Evolutionary conservation across 2,329 filamentous ascomycete species (phyloP).

Genomic region (Escovopsis sp.): DNA sequence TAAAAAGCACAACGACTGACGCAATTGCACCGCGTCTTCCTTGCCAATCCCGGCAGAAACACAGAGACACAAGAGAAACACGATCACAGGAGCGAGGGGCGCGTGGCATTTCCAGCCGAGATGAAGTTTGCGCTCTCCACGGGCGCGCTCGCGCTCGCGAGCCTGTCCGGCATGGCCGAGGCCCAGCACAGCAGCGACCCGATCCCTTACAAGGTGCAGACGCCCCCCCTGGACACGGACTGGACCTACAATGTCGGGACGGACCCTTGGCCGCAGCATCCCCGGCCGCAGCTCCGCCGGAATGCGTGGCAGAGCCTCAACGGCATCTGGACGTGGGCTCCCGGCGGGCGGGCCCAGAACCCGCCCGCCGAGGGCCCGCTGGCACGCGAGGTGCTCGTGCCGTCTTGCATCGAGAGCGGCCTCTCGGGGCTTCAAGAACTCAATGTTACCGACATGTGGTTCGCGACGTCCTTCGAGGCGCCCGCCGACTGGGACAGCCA

Average conservation of each 20-base stretch:
- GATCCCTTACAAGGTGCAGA: conserved; percentile 21
- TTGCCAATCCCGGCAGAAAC: too few relatives aligned
- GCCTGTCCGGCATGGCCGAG: not conserved
- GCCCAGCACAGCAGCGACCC: conserved; percentile 3
- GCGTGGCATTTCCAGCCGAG: too few relatives aligned
- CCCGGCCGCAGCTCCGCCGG: conserved; percentile 40
- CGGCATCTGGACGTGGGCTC: conserved; percentile 39
- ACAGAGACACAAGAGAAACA: too few relatives aligned
- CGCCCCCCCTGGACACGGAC: conserved; percentile 30
- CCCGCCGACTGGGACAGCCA: conserved; percentile 30
- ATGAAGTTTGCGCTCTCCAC: not conserved
- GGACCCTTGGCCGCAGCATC: conserved; percentile 42
- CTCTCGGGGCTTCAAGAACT: conserved; percentile 33
- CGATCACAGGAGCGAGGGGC: too few relatives aligned
- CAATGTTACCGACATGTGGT: conserved; percentile 31
- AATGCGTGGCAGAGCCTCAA: conserved; percentile 41
- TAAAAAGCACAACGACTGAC: too few relatives aligned
- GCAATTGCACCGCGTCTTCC: too few relatives aligned
- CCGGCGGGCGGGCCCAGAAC: conserved; percentile 6
- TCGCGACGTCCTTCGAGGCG: conserved; percentile 35
- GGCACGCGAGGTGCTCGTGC: conserved; percentile 26
- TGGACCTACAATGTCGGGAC: conserved; percentile 39
- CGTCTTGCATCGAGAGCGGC: conserved; percentile 29
- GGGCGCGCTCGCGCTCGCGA: not conserved
- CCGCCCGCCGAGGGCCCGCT: conserved; percentile 14